phyloP scores from a whole-genome alignment of 1,284 basidiomycete genomes.

The Schizopora paradoxa region DNA sequence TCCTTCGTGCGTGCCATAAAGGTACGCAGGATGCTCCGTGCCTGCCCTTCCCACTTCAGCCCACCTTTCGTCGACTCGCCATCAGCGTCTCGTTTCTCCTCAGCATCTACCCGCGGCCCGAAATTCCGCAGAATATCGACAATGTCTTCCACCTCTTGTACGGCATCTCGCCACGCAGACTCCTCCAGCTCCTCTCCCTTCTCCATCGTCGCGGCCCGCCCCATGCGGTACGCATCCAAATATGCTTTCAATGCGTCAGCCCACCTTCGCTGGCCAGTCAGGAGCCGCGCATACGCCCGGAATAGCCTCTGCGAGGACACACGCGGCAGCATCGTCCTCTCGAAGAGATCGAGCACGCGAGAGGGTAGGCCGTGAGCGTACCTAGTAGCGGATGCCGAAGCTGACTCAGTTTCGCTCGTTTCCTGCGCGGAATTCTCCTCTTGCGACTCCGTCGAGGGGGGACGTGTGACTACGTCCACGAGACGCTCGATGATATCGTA shows the following conservation, averaged over 20 bases:
- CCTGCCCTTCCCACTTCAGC: conserved; percentile 79
- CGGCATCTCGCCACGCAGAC: conserved; percentile 64
- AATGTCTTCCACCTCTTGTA: conserved; percentile 75
- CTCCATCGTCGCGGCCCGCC: conserved; percentile 63
- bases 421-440: conserved; percentile 30
- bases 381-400: conserved; percentile 41
- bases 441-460: conserved; percentile 33
- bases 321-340: conserved; percentile 71
- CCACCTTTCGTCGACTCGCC: conserved; percentile 24
- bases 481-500: conserved; percentile 83
- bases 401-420: conserved; percentile 23
- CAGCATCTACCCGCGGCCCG: conserved; percentile 58
- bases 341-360: conserved; percentile 68
- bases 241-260: conserved; percentile 76
- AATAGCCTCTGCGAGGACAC: conserved; percentile 75
- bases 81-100: conserved; percentile 10
- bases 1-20: conserved; percentile 81
- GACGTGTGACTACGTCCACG: conserved; percentile 76
- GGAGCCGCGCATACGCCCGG: conserved; percentile 74
- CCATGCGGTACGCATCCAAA: conserved; percentile 76
- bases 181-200: conserved; percentile 60
- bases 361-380: conserved; percentile 61
- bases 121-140: conserved; percentile 82
- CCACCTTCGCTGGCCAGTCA: conserved; percentile 68
- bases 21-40: conserved; percentile 79